Conservation (phyloP, 2,329 filamentous ascomycete genomes). For the Fusarium piperis region DNA sequence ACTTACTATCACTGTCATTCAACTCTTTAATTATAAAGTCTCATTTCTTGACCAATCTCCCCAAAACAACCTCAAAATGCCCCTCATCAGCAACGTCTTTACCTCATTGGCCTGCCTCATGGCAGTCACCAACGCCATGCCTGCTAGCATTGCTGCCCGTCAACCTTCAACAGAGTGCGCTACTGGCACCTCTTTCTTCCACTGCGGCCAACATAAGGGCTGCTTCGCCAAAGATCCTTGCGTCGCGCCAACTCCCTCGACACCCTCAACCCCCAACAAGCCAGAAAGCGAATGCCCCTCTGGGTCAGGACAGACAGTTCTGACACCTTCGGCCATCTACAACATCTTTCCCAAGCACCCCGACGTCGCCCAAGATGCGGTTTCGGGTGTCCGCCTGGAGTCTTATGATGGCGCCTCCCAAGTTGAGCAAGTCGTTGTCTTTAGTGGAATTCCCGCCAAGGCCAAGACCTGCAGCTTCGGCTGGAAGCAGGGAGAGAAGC, state of each 20-base stretch:
- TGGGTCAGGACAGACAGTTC: neutral
- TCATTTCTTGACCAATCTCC: neutral
- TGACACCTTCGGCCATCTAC: neutral
- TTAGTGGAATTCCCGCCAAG: constrained; percentile 43
- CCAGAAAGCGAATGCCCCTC: neutral
- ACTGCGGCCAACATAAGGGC: neutral
- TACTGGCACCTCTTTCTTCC: constrained; percentile 6
- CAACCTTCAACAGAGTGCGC: constrained; percentile 8
- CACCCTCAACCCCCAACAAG: neutral
- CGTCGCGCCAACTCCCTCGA: neutral
- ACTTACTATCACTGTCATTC: neutral
- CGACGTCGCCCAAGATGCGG: constrained; percentile 12
- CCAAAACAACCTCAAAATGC: constrained; percentile 3
- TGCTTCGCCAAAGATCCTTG: constrained; percentile 18
- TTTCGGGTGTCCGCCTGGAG: constrained; percentile 35
- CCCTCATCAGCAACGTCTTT: constrained; percentile 4
- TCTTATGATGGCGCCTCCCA: constrained; percentile 32
- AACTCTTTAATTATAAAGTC: neutral
- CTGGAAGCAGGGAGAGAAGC: constrained; percentile 49
- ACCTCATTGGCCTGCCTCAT: constrained; percentile 6
- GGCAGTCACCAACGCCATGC: constrained; percentile 9
- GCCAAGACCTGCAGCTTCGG: constrained; percentile 43
- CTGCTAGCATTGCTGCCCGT: neutral
- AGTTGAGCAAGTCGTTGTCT: constrained; percentile 46
- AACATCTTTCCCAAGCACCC: constrained; percentile 29